Percentiles rank a stretch among this genome's conserved stretches.
These are phyloP conservation scores for Iberis pinnata DNA, from an alignment of 345 rosid genomes.

Conservation along the genomic window DNA sequence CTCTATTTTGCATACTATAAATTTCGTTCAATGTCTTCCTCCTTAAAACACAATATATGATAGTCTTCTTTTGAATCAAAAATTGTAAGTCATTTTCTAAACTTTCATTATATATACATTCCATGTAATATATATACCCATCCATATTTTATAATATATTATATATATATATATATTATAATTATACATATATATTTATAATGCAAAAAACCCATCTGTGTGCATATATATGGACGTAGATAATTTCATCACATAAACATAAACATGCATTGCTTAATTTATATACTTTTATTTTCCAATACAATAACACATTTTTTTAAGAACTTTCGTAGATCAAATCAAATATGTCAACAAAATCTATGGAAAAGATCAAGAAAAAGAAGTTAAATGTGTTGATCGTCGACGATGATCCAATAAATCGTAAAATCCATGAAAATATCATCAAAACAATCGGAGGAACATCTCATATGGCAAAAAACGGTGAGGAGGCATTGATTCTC, in stretches of 20 bases:
- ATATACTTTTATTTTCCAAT: neutral
- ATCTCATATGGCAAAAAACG: constrained; percentile 16
- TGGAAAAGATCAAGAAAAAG: constrained; percentile 8
- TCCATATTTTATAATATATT: too few relatives aligned
- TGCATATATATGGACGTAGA: constrained; percentile 14
- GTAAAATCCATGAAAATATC: constrained; percentile 16
- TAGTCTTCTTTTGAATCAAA: constrained; percentile 12
- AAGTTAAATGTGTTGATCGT: constrained; percentile 26
- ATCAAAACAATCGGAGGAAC: constrained; percentile 19
- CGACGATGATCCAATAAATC: constrained; percentile 27
- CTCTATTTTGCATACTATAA: constrained; percentile 15
- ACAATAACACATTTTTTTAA: neutral
- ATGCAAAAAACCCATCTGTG: constrained; percentile 14
- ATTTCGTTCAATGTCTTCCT: constrained; percentile 8
- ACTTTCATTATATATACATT: neutral
- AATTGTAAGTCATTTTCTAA: constrained; percentile 18
- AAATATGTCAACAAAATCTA: neutral
- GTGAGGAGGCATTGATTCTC: constrained; percentile 27
- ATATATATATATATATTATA: too few relatives aligned
- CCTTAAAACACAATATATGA: constrained; percentile 20
- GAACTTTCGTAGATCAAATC: constrained; percentile 9
- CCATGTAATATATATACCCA: neutral
- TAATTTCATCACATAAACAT: neutral
- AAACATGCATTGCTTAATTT: neutral
- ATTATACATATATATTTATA: neutral